Conservation (phyloP, 176 grass and related monocot genomes). For the Calamus simplicifolius region DNA sequence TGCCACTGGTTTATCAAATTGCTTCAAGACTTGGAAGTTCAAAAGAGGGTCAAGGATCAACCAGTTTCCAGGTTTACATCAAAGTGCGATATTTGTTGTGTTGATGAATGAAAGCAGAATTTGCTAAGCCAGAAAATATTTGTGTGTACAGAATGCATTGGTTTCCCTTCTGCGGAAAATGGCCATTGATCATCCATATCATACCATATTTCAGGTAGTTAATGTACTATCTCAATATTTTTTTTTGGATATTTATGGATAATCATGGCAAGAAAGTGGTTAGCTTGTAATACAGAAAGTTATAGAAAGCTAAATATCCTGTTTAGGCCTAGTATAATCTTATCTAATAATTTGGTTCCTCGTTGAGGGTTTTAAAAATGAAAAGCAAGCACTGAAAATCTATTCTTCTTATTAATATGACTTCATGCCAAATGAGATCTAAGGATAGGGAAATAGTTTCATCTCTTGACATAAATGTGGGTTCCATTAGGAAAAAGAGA, state of each 20-base stretch:
- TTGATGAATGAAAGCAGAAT: neutral
- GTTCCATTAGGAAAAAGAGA: too few relatives aligned
- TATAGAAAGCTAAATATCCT: too few relatives aligned
- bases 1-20: slow-evolving; percentile 95
- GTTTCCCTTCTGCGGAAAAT: slow-evolving; percentile 92
- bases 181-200: slow-evolving; percentile 94
- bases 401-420: too few relatives aligned
- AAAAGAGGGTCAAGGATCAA: slow-evolving; percentile 72
- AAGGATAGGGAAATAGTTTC: too few relatives aligned
- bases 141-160: slow-evolving; percentile 53
- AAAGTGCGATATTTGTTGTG: slow-evolving; percentile 2
- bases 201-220: slow-evolving; percentile 89
- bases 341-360: too few relatives aligned
- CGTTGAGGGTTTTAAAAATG: too few relatives aligned
- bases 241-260: too few relatives aligned
- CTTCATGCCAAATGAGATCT: too few relatives aligned
- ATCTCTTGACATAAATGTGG: too few relatives aligned
- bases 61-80: slow-evolving; percentile 68
- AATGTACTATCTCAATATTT: neutral
- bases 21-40: slow-evolving; percentile 91
- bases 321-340: too few relatives aligned
- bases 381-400: too few relatives aligned
- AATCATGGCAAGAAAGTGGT: neutral
- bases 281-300: too few relatives aligned
- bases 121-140: slow-evolving; percentile 1